phyloP scores from a whole-genome alignment of 257 asterid genomes.

The Nicotiana noctiflora region DNA sequence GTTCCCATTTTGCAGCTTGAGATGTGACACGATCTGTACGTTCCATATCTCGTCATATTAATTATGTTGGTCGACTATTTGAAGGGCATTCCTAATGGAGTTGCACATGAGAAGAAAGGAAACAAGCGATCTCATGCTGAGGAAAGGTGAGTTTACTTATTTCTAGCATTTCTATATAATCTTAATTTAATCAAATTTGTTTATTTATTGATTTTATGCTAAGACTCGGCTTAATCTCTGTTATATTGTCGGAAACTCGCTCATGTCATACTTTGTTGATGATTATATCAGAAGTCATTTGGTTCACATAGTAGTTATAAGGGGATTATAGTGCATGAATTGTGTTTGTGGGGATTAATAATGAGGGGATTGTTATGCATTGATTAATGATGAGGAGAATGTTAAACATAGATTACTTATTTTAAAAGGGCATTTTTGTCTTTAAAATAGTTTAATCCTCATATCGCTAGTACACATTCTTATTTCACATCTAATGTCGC shows the following conservation, averaged over 20 bases:
- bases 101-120: slow-evolving; percentile 72
- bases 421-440: too few relatives aligned
- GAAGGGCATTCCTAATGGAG: slow-evolving; percentile 76
- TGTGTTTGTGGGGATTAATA: too few relatives aligned
- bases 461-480: too few relatives aligned
- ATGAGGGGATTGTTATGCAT: too few relatives aligned
- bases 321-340: too few relatives aligned
- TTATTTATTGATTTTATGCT: not conserved
- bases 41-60: too few relatives aligned
- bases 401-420: too few relatives aligned
- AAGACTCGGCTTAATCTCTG: not conserved
- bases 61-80: slow-evolving; percentile 10
- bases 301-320: too few relatives aligned
- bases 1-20: slow-evolving; percentile 10
- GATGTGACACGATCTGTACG: too few relatives aligned
- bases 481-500: too few relatives aligned
- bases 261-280: not conserved
- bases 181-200: not conserved
- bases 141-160: slow-evolving; percentile 54
- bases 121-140: slow-evolving; percentile 66
- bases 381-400: too few relatives aligned
- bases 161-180: not conserved
- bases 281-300: not conserved
- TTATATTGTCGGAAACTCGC: not conserved
- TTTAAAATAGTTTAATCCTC: too few relatives aligned